These are phyloP conservation scores for Megacollybia marginata DNA, from an alignment of 768 basidiomycete genomes.

Conservation along the genomic window DNA sequence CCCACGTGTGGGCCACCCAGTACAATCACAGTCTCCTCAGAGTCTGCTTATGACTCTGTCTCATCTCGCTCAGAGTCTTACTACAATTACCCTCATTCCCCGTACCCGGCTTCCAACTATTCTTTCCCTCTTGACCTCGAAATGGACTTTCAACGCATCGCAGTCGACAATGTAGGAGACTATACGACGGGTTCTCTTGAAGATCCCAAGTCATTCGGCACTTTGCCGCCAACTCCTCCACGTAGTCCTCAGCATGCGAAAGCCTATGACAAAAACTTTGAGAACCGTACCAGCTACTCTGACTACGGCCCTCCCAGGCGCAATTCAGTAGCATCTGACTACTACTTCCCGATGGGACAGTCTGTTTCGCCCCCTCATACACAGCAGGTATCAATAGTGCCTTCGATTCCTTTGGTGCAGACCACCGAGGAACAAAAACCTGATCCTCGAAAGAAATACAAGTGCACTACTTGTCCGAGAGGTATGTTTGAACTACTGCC, in stretches of 20 bases:
- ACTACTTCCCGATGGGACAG: conserved; percentile 41
- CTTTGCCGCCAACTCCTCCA: conserved; percentile 50
- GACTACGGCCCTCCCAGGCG: conserved; percentile 56
- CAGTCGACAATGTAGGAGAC: conserved; percentile 47
- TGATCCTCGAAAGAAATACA: conserved; percentile 74
- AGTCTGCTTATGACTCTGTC: conserved; percentile 65
- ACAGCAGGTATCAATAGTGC: conserved; percentile 39
- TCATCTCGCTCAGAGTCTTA: conserved; percentile 65
- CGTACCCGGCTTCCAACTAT: conserved; percentile 41
- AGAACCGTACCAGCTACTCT: conserved; percentile 49
- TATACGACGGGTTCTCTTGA: conserved; percentile 31
- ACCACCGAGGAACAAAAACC: conserved; percentile 39
- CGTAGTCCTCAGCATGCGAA: conserved; percentile 35
- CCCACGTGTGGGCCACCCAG: conserved; percentile 68
- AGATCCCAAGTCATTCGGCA: conserved; percentile 53
- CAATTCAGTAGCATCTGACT: conserved; percentile 36
- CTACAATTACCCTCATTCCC: conserved; percentile 56
- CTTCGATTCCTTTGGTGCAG: conserved; percentile 36
- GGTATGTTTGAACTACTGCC: conserved; percentile 32
- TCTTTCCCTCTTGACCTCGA: conserved; percentile 61
- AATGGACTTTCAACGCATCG: conserved; percentile 64
- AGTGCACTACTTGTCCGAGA: conserved; percentile 67
- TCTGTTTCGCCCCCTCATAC: conserved; percentile 51
- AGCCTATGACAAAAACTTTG: conserved; percentile 26
- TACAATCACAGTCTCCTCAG: conserved; percentile 71